Evolutionary conservation across 148 eudicot genomes (phyloP).

Genomic region (Polygonum maritimum): DNA sequence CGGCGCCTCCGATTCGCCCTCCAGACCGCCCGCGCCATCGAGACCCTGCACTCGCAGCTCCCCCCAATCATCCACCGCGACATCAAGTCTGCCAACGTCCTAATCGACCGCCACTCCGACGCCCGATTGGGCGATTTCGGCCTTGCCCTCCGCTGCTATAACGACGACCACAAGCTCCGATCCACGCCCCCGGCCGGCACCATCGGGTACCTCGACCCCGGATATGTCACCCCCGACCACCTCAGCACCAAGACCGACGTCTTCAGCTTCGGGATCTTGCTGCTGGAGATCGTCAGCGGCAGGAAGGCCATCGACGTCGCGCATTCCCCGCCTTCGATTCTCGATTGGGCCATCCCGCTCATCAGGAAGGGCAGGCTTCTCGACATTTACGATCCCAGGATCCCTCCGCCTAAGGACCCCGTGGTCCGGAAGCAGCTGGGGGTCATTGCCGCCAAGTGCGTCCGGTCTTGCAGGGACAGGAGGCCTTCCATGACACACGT

Average conservation of each 20-base stretch:
- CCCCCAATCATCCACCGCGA: slow-evolving; percentile 91
- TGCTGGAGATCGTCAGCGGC: slow-evolving; percentile 85
- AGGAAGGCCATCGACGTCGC: slow-evolving; percentile 85
- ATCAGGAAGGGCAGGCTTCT: slow-evolving; percentile 59
- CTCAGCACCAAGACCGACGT: slow-evolving; percentile 83
- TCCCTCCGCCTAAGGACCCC: slow-evolving; percentile 66
- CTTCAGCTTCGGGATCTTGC: slow-evolving; percentile 83
- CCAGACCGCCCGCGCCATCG: slow-evolving; percentile 64
- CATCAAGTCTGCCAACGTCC: slow-evolving; percentile 80
- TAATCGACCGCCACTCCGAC: slow-evolving; percentile 52
- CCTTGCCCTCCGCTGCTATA: slow-evolving; percentile 51
- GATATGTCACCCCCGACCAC: slow-evolving; percentile 90
- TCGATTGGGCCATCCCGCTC: slow-evolving; percentile 95
- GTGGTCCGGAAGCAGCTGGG: slow-evolving; percentile 64
- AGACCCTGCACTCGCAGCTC: slow-evolving; percentile 50
- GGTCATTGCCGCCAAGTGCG: slow-evolving; percentile 85
- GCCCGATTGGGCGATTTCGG: slow-evolving; percentile 87
- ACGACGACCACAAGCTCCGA: slow-evolving; percentile 36
- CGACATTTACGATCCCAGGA: slow-evolving; percentile 63
- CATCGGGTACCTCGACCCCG: slow-evolving; percentile 83
- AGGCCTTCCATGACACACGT: slow-evolving; percentile 83
- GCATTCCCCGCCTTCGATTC: slow-evolving; percentile 82
- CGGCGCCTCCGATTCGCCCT: slow-evolving; percentile 44
- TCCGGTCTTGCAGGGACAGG: slow-evolving; percentile 74
- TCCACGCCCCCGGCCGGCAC: slow-evolving; percentile 96